Base-by-base conservation (phyloP, 2,329 filamentous ascomycete genomes). In the Stachybotrys chlorohalonatus region DNA sequence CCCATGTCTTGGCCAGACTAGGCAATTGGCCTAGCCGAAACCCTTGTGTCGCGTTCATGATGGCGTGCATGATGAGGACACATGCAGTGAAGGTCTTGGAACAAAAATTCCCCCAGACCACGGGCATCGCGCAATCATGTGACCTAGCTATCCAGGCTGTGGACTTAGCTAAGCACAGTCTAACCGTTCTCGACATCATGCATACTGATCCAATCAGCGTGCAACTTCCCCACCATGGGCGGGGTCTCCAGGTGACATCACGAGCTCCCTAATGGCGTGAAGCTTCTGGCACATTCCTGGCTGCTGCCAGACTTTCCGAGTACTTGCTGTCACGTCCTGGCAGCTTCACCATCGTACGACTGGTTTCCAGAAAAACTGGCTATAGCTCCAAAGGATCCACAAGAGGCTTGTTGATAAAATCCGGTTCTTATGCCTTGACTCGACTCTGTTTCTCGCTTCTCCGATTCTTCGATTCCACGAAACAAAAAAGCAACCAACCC, bases 1-100 rank as follows among this genome's bases (percentile, higher is more conserved):
- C 62, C 60, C 70, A 74, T 58, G 69, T 70, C 60, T 70, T 66
- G 46, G 74, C 64, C 52, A 75, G 62, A 57, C 69, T 68, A 31
- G 74, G 71, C 64, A 79, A 69, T 65, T 70, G 74, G 64, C 69
- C 69, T 57, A 77, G 59, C 49, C 67, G 64, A 53, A 66, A 63
- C 53, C 61, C 58, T 48, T 65, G 58, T 62, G 63, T 66, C 62
- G 68, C 62, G 60, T 72, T 73, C 68, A 76, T 72, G 59, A 64
- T 68, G 54, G 58, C 60, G 56, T 58, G 63, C 57, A 59, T 53
- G 59, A 58, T 52, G 62, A 60, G 57, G 57, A 54, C 53, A 55
- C 11, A 32, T 51, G 47, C 53, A 31, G 17, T 49, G 16, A 17
- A 52, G 24, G 46, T 48, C 47, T 30, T 49, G 24, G 17, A 42